phyloP scores from a whole-genome alignment of 352 stramenopile genomes.

The Achlya hypogyna region DNA sequence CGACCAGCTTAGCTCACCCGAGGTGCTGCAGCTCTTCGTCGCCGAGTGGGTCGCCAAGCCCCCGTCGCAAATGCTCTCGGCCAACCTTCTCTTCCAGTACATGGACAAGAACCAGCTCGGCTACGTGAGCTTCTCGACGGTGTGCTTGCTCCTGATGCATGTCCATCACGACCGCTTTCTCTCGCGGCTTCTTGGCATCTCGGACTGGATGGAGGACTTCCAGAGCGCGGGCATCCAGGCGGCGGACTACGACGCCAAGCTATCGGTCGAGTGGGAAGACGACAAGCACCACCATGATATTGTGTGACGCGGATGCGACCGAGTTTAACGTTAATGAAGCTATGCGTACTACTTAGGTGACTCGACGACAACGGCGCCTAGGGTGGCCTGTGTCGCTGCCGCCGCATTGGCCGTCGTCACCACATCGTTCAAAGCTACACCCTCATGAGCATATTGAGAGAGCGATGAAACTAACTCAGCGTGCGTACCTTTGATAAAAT shows the following conservation, averaged over 20 bases:
- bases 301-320: too few relatives aligned
- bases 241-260: background rate
- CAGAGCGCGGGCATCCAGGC: conserved; percentile 16
- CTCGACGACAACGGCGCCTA: too few relatives aligned
- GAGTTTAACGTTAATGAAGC: too few relatives aligned
- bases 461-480: too few relatives aligned
- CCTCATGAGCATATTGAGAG: too few relatives aligned
- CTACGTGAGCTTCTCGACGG: conserved; percentile 71
- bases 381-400: too few relatives aligned
- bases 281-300: too few relatives aligned
- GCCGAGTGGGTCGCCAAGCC: conserved; percentile 81
- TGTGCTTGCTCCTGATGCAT: conserved; percentile 80
- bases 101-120: conserved; percentile 82
- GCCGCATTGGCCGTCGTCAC: too few relatives aligned
- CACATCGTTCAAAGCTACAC: too few relatives aligned
- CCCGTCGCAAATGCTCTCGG: conserved; percentile 61
- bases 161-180: conserved; percentile 85
- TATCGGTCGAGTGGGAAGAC: conserved; percentile 3
- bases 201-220: conserved; percentile 21
- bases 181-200: conserved; percentile 55
- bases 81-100: conserved; percentile 77
- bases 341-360: too few relatives aligned
- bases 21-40: conserved; percentile 35
- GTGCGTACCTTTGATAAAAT: conserved; percentile 11
- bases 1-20: conserved; percentile 35